A percentile compares a stretch with the other conserved stretches of the same genome.
Conservation (phyloP, 192 early-diverging fungal genomes). For the Chytriomyces sp. region DNA sequence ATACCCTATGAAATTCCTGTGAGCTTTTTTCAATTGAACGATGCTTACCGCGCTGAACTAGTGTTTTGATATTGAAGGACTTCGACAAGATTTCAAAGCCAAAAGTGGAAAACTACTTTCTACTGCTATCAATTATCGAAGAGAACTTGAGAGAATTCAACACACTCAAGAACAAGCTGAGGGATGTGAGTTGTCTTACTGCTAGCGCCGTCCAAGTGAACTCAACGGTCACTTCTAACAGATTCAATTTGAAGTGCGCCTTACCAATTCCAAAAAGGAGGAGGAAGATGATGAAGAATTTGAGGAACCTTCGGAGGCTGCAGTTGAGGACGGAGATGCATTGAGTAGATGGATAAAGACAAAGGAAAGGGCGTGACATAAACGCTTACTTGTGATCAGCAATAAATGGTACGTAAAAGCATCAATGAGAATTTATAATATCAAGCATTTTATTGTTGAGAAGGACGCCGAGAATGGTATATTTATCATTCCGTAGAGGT, state of each 20-base stretch:
- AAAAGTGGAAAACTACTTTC: conserved; percentile 50
- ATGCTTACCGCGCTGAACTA: background rate
- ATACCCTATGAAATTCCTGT: conserved; percentile 51
- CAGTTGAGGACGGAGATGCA: conserved; percentile 33
- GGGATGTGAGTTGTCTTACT: conserved; percentile 32
- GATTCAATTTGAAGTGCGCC: conserved; percentile 38
- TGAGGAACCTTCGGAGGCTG: conserved; percentile 1
- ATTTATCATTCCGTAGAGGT: too few species aligned
- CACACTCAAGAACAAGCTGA: conserved; percentile 34
- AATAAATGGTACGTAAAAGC: too few species aligned
- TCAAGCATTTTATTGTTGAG: too few species aligned
- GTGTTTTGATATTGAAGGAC: conserved; percentile 16
- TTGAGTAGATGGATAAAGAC: conserved; percentile 28
- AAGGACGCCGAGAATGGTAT: too few species aligned
- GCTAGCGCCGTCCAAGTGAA: too few species aligned
- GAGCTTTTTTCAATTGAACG: background rate
- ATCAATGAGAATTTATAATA: too few species aligned
- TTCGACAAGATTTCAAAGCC: conserved; percentile 49
- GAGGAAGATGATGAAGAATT: conserved; percentile 20
- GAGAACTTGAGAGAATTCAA: conserved; percentile 46
- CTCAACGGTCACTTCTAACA: background rate
- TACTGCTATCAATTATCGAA: conserved; percentile 45
- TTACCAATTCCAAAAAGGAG: conserved; percentile 22
- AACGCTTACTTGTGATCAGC: too few species aligned
- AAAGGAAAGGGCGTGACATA: too few species aligned